Conservation (phyloP, 2,329 filamentous ascomycete species). For the Scopulariopsis brevicaulis region DNA sequence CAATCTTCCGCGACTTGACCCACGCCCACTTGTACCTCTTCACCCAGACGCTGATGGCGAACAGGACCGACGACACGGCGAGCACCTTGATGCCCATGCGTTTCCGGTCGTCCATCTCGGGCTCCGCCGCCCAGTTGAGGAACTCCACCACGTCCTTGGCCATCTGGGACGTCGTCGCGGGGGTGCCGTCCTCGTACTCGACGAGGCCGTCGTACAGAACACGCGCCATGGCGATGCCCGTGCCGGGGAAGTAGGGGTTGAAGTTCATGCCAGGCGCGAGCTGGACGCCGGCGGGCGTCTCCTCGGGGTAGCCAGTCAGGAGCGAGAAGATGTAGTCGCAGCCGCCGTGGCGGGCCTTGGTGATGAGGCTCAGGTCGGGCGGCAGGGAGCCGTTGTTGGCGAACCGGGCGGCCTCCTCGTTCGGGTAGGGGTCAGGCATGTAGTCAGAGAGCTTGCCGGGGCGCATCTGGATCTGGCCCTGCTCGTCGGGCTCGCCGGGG, state of each 20-base stretch:
- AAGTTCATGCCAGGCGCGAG: slow-evolving; percentile 93
- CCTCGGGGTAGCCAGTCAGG: slow-evolving; percentile 94
- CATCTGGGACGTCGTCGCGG: slow-evolving; percentile 95
- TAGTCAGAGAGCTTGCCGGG: slow-evolving; percentile 98
- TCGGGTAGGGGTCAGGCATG: slow-evolving; percentile 90
- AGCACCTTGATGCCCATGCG: slow-evolving; percentile 99
- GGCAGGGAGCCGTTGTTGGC: slow-evolving; percentile 97
- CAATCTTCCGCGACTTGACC: slow-evolving; percentile 90
- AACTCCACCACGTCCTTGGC: slow-evolving; percentile 99
- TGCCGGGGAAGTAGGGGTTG: slow-evolving; percentile 99
- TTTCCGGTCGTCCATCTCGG: slow-evolving; percentile 99
- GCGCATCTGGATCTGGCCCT: slow-evolving; percentile 97
- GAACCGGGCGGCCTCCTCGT: slow-evolving; percentile 94
- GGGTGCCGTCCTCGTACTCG: slow-evolving; percentile 94
- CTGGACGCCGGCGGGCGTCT: slow-evolving; percentile 78
- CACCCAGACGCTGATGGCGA: slow-evolving; percentile 87
- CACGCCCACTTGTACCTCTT: slow-evolving; percentile 99
- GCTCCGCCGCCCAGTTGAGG: slow-evolving; percentile 97
- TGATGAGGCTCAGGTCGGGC: slow-evolving; percentile 92
- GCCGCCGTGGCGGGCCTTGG: slow-evolving; percentile 95
- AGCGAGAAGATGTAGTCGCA: slow-evolving; percentile 98
- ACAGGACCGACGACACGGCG: slow-evolving; percentile 65
- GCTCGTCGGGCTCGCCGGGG: slow-evolving; percentile 93
- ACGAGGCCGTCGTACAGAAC: slow-evolving; percentile 95
- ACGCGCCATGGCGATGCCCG: slow-evolving; percentile 97